A percentile compares a stretch with the other conserved stretches of the same genome.
These are phyloP conservation scores for Carex sylvatica DNA, from an alignment of 202 grass and related monocot species.

Conservation along the genomic window DNA sequence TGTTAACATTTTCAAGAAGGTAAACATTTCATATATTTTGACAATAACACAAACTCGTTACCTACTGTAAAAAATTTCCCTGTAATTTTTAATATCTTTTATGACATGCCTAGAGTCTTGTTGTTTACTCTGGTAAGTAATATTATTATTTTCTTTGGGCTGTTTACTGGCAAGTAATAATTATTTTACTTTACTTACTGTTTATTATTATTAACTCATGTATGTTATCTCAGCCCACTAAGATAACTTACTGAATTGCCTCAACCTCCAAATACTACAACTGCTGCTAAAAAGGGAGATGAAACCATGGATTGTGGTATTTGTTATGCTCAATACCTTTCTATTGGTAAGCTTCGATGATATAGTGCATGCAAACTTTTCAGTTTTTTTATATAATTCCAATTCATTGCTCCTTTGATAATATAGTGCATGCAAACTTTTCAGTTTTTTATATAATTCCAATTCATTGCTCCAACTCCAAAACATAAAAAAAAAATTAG, in stretches of 20 bases:
- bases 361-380: background rate
- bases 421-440: background rate
- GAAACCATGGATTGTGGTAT: constrained; percentile 72
- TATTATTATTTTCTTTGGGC: background rate
- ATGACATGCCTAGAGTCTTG: background rate
- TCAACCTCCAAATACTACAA: constrained; percentile 29
- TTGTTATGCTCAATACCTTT: constrained; percentile 68
- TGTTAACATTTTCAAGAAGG: constrained; percentile 86
- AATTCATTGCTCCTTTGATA: background rate
- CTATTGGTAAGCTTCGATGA: constrained; percentile 40
- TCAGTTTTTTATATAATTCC: background rate
- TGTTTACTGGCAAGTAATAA: no score
- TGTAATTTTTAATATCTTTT: background rate
- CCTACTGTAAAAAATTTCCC: no score
- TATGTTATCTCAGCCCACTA: no score
- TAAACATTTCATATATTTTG: constrained; percentile 22
- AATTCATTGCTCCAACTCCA: background rate
- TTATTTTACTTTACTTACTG: no score
- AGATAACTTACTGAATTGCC: constrained; percentile 43
- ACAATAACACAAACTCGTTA: no score
- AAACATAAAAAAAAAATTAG: background rate
- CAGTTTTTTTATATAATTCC: background rate
- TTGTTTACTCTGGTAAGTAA: background rate
- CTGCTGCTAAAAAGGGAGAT: constrained; percentile 34
- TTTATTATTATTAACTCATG: no score